A percentile compares a stretch with the other conserved stretches of the same genome.
Evolutionary conservation across 169 alveolate genomes (phyloP).

Genomic region (Plasmodium berghei): DNA sequence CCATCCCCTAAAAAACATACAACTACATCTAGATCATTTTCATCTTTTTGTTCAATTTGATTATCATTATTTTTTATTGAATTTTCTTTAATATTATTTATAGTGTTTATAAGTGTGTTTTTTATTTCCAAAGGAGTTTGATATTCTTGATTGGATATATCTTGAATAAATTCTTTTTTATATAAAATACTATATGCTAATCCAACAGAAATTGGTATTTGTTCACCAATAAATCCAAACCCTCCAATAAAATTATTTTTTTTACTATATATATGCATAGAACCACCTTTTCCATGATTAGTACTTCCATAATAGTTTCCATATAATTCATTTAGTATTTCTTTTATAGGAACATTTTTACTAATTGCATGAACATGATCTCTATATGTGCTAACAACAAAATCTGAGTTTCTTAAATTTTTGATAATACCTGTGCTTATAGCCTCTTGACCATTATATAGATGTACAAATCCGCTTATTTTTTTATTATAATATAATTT

Average conservation of each 20-base stretch:
- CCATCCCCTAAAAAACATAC: slow-evolving; percentile 93
- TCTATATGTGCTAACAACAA: slow-evolving; percentile 90
- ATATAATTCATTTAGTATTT: slow-evolving; percentile 90
- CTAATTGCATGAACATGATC: slow-evolving; percentile 91
- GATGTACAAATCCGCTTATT: slow-evolving; percentile 91
- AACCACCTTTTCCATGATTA: slow-evolving; percentile 91
- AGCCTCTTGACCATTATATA: slow-evolving; percentile 92
- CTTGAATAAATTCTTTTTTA: slow-evolving; percentile 47
- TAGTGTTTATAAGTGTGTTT: too few species aligned
- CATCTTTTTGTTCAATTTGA: background rate
- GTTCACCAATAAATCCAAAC: slow-evolving; percentile 92
- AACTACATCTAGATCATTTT: slow-evolving; percentile 79
- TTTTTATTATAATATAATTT: slow-evolving; percentile 87
- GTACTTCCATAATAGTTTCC: slow-evolving; percentile 90
- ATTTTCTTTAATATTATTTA: too few species aligned
- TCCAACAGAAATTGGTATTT: slow-evolving; percentile 85
- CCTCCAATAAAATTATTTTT: slow-evolving; percentile 90
- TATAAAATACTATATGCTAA: slow-evolving; percentile 81
- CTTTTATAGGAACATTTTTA: slow-evolving; percentile 88
- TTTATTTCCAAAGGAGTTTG: too few species aligned
- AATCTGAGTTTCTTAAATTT: slow-evolving; percentile 87
- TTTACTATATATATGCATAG: slow-evolving; percentile 92
- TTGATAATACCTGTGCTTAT: slow-evolving; percentile 89
- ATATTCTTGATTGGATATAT: too few species aligned
- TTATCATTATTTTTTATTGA: background rate